Conservation (phyloP, 371 early-diverging fungal genomes). For the Syncephalastrum monosporum region DNA sequence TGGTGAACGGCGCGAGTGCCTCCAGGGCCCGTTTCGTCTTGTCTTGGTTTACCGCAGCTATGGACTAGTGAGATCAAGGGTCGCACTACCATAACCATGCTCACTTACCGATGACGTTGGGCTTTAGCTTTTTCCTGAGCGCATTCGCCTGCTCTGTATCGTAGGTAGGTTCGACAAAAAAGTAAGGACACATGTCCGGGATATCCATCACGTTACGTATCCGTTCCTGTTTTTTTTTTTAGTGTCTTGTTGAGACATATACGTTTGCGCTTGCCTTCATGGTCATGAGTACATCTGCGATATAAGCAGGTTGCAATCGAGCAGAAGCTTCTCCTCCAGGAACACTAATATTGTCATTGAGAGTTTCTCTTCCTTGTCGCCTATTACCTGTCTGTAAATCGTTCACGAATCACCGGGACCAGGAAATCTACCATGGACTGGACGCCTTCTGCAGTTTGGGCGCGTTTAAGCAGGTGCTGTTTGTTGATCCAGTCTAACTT, state of each 20-base stretch:
- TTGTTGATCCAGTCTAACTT: slow-evolving; percentile 87
- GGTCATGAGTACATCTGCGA: slow-evolving; percentile 42
- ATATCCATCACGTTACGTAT: slow-evolving; percentile 62
- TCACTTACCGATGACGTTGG: slow-evolving; percentile 34
- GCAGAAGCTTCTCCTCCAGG: slow-evolving; percentile 13
- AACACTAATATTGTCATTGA: slow-evolving; percentile 5
- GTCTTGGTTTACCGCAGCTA: slow-evolving; percentile 21
- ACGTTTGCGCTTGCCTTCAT: slow-evolving; percentile 35
- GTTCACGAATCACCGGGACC: slow-evolving; percentile 24
- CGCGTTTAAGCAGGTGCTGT: slow-evolving; percentile 63
- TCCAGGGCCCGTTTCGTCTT: slow-evolving; percentile 16
- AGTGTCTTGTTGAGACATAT: not conserved
- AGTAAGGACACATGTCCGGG: slow-evolving; percentile 55
- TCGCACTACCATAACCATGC: not conserved
- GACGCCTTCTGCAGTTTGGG: slow-evolving; percentile 49
- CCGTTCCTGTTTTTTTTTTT: slow-evolving; percentile 37
- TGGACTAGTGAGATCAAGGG: not conserved
- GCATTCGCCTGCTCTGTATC: slow-evolving; percentile 44
- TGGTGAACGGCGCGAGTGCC: slow-evolving; percentile 30
- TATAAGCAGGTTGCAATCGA: slow-evolving; percentile 36
- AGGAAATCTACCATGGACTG: slow-evolving; percentile 35
- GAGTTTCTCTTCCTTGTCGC: not conserved
- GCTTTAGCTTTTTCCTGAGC: slow-evolving; percentile 48
- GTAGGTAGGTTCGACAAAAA: slow-evolving; percentile 58
- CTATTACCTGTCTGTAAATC: slow-evolving; percentile 23